Evolutionary conservation across 352 stramenopile genomes (phyloP).

Genomic region (Peronospora belbahrii): DNA sequence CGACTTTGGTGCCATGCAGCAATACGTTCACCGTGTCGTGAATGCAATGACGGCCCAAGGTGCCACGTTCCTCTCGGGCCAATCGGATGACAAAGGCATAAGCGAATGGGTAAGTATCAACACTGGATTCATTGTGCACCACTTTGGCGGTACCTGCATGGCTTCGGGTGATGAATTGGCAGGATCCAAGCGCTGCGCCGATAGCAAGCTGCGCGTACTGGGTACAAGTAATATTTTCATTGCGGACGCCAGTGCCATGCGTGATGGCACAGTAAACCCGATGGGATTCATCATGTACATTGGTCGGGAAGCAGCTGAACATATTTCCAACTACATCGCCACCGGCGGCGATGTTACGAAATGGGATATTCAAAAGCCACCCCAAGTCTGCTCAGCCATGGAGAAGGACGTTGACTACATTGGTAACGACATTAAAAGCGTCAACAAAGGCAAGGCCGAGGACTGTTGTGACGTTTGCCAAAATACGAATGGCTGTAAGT

Average conservation of each 20-base stretch:
- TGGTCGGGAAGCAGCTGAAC: conserved; percentile 37
- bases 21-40: conserved; percentile 37
- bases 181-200: conserved; percentile 45
- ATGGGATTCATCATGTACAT: conserved; percentile 77
- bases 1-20: conserved; percentile 52
- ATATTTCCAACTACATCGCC: conserved; percentile 33
- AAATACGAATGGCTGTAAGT: conserved; percentile 17
- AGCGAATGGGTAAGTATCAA: conserved; percentile 36
- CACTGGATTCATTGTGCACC: conserved; percentile 28
- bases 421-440: conserved; percentile 22
- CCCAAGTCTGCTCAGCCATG: conserved; percentile 17
- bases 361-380: conserved; percentile 2
- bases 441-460: conserved; percentile 7
- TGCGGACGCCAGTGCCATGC: conserved; percentile 48
- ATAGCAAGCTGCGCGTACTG: conserved; percentile 49
- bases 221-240: conserved; percentile 68
- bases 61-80: conserved; percentile 40
- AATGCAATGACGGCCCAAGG: conserved; percentile 29
- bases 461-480: conserved; percentile 30
- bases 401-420: conserved; percentile 31
- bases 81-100: conserved; percentile 22
- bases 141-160: conserved; percentile 72
- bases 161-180: conserved; percentile 33
- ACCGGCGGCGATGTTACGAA: conserved; percentile 10
- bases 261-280: conserved; percentile 56